Conservation (phyloP, 805 yeast genomes). For the Saturnispora serradocipensis region DNA sequence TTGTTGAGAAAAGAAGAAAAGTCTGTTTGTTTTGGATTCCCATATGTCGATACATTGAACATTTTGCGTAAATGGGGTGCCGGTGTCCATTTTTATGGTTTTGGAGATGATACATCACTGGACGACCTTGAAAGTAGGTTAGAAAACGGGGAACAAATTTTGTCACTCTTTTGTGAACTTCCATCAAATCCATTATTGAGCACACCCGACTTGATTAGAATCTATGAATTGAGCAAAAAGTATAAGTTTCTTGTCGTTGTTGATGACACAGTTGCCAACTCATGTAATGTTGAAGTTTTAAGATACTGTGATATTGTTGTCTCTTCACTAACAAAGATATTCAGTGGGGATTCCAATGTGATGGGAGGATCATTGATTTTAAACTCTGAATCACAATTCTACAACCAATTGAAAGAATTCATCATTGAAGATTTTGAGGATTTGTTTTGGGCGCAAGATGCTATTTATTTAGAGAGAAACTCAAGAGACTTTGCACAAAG, state of each 20-base stretch:
- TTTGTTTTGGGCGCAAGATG: slow-evolving; percentile 87
- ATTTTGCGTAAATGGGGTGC: slow-evolving; percentile 85
- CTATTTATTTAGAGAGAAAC: slow-evolving; percentile 82
- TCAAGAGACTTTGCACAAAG: slow-evolving; percentile 78
- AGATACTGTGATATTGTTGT: slow-evolving; percentile 82
- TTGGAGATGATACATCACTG: slow-evolving; percentile 66
- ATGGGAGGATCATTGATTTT: slow-evolving; percentile 87
- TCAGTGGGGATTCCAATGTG: slow-evolving; percentile 90
- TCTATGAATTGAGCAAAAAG: slow-evolving; percentile 56
- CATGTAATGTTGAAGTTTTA: slow-evolving; percentile 71
- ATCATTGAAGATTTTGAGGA: slow-evolving; percentile 57
- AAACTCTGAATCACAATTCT: slow-evolving; percentile 54
- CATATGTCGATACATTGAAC: slow-evolving; percentile 87
- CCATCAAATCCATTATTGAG: slow-evolving; percentile 91
- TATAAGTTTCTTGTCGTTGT: slow-evolving; percentile 73
- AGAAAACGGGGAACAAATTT: slow-evolving; percentile 53
- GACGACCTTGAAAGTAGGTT: slow-evolving; percentile 55
- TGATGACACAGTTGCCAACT: slow-evolving; percentile 93
- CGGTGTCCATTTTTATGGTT: slow-evolving; percentile 78
- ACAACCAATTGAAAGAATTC: slow-evolving; percentile 39
- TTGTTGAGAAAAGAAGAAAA: slow-evolving; percentile 29
- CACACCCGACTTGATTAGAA: slow-evolving; percentile 66
- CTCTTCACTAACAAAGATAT: slow-evolving; percentile 82
- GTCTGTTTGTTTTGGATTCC: slow-evolving; percentile 92
- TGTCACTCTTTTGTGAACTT: slow-evolving; percentile 82